A percentile compares a stretch with the other conserved stretches of the same genome.
phyloP scores from a whole-genome alignment of 352 stramenopile genomes.

The Poterioochromonas sp. region DNA sequence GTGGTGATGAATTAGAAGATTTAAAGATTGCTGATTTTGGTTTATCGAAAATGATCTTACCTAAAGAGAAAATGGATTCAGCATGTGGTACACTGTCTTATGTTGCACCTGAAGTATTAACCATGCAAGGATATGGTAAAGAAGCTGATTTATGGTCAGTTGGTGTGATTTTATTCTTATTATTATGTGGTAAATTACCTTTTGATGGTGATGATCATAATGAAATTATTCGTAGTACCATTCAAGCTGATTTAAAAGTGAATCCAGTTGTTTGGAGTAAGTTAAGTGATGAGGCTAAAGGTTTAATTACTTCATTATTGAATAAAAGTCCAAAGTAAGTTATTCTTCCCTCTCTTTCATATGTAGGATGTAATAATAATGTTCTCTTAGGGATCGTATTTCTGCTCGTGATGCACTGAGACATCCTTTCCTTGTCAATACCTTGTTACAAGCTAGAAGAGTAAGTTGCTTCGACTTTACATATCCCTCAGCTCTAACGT shows the following conservation, averaged over 20 bases:
- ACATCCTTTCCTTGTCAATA: slow-evolving; percentile 20
- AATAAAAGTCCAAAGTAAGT: slow-evolving; percentile 20
- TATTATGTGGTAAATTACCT: slow-evolving; percentile 69
- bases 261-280: slow-evolving; percentile 48
- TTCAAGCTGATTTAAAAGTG: slow-evolving; percentile 68
- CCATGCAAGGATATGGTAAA: slow-evolving; percentile 51
- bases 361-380: not conserved
- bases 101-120: slow-evolving; percentile 57
- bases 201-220: slow-evolving; percentile 79
- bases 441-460: not conserved
- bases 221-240: slow-evolving; percentile 80
- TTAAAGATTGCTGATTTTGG: slow-evolving; percentile 83
- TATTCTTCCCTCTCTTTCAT: not conserved
- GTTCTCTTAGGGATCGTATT: slow-evolving; percentile 16
- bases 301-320: not conserved
- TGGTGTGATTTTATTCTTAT: slow-evolving; percentile 76
- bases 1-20: slow-evolving; percentile 54
- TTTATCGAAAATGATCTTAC: slow-evolving; percentile 77
- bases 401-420: slow-evolving; percentile 9
- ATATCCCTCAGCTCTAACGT: too few species aligned
- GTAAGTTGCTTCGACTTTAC: too few species aligned
- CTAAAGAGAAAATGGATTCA: slow-evolving; percentile 82
- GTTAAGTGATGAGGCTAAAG: slow-evolving; percentile 38
- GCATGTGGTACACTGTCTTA: slow-evolving; percentile 82
- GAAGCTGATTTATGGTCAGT: slow-evolving; percentile 80